Conservation (phyloP, 805 yeast genomes). For the Starmerella asiatica region DNA sequence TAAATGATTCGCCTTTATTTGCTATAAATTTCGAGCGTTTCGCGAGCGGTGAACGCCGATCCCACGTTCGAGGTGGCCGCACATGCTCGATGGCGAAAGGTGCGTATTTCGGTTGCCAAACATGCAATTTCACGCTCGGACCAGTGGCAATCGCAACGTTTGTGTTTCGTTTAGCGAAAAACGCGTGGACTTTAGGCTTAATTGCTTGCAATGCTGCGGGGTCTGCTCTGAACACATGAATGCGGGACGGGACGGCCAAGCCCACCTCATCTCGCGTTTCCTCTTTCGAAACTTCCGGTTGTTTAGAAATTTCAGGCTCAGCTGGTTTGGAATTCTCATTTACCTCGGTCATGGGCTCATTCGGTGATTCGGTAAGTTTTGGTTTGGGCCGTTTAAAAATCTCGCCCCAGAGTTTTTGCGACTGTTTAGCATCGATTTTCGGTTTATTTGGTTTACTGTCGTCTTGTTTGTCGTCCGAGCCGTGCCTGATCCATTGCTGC, state of each 20-base stretch:
- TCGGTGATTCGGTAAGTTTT: neutral
- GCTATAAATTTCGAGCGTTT: neutral
- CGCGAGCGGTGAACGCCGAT: too few relatives aligned
- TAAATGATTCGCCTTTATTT: neutral
- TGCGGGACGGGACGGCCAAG: slow-evolving; percentile 1
- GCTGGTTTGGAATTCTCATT: neutral
- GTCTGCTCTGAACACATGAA: slow-evolving; percentile 1
- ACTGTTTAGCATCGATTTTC: neutral
- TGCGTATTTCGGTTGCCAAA: slow-evolving; percentile 1
- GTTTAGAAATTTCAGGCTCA: slow-evolving; percentile 2
- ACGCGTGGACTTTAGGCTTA: slow-evolving; percentile 14
- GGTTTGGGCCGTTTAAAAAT: slow-evolving; percentile 3
- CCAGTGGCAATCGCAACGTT: neutral
- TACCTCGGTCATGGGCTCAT: neutral
- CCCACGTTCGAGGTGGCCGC: slow-evolving; percentile 5
- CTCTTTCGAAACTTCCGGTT: too few relatives aligned
- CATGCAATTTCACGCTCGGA: neutral
- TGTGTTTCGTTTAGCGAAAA: slow-evolving; percentile 16
- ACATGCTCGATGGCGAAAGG: slow-evolving; percentile 5
- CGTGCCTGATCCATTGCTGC: slow-evolving; percentile 2
- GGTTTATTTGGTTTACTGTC: neutral
- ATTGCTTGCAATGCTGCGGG: slow-evolving; percentile 7
- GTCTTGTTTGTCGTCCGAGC: neutral
- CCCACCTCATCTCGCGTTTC: too few relatives aligned
- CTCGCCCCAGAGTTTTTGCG: slow-evolving; percentile 2